A percentile compares a stretch with the other conserved stretches of the same genome.
Evolutionary conservation across 192 early-diverging fungal genomes (phyloP).

Genomic region (Cetraspora pellucida): DNA sequence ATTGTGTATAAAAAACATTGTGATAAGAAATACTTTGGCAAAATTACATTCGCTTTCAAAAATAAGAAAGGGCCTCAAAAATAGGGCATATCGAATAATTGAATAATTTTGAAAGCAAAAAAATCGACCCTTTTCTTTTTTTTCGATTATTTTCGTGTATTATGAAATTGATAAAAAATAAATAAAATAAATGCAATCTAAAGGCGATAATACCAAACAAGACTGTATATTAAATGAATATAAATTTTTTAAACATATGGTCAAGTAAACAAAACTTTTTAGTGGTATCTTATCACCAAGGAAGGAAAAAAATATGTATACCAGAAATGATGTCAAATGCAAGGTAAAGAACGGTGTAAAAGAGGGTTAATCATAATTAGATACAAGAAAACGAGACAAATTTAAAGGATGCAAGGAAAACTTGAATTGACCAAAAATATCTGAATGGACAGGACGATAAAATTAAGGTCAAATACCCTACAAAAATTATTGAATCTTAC

Average conservation of each 20-base stretch:
- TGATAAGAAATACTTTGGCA: neutral
- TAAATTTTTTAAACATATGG: neutral
- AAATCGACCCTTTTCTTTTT: neutral
- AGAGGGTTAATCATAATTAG: neutral
- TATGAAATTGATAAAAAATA: slow-evolving; percentile 1
- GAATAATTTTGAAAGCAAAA: slow-evolving; percentile 5
- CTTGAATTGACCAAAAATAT: slow-evolving; percentile 19
- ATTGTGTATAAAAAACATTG: neutral
- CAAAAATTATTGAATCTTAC: neutral
- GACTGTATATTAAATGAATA: neutral
- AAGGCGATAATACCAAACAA: neutral
- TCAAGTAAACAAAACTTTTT: neutral
- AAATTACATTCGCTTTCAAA: neutral
- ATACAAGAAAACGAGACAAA: slow-evolving; percentile 22
- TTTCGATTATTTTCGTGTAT: neutral
- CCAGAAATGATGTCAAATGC: neutral
- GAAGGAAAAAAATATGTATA: slow-evolving; percentile 19
- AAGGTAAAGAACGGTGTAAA: neutral
- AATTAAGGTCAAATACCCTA: neutral
- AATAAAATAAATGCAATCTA: slow-evolving; percentile 5
- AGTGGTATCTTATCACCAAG: neutral
- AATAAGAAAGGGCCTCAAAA: neutral
- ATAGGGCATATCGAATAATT: neutral
- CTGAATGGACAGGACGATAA: neutral
- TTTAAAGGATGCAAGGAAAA: slow-evolving; percentile 5